phyloP scores from a whole-genome alignment of 2,329 filamentous ascomycete genomes.

The Fusarium continuum region DNA sequence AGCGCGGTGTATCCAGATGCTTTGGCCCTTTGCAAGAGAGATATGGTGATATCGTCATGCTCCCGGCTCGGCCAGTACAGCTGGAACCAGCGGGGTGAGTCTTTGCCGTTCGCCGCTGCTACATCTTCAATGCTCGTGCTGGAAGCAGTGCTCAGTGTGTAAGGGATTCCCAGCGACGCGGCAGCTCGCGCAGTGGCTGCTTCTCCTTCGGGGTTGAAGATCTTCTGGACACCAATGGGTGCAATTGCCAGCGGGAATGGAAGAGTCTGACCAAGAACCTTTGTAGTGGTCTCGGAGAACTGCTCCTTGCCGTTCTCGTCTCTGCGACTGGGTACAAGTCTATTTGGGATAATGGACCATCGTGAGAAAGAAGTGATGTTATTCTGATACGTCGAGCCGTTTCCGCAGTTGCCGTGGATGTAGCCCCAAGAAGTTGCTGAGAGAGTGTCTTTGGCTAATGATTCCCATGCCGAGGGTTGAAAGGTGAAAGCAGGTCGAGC shows the following conservation, averaged over 20 bases:
- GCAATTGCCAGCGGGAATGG: slow-evolving; percentile 20
- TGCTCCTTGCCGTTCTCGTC: slow-evolving; percentile 17
- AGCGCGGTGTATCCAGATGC: slow-evolving; percentile 5
- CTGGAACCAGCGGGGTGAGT: slow-evolving; percentile 16
- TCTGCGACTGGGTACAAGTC: slow-evolving; percentile 10
- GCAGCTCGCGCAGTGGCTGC: slow-evolving; percentile 3
- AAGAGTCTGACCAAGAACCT: slow-evolving; percentile 16
- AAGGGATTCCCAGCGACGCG: neutral
- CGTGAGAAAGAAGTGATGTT: slow-evolving; percentile 8
- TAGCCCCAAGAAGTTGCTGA: slow-evolving; percentile 30
- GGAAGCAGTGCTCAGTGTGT: slow-evolving; percentile 19
- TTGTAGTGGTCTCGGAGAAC: slow-evolving; percentile 17
- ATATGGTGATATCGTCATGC: slow-evolving; percentile 26
- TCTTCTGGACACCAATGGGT: slow-evolving; percentile 14
- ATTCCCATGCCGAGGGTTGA: slow-evolving; percentile 14
- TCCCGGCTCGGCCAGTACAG: slow-evolving; percentile 27
- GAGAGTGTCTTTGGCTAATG: slow-evolving; percentile 13
- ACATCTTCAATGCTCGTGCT: slow-evolving; percentile 29
- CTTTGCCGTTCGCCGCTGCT: slow-evolving; percentile 4
- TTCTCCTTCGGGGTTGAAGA: slow-evolving; percentile 25
- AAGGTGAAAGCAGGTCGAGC: slow-evolving; percentile 8
- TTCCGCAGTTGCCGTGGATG: slow-evolving; percentile 23
- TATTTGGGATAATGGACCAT: slow-evolving; percentile 14
- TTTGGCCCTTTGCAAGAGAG: slow-evolving; percentile 5
- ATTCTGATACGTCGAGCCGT: slow-evolving; percentile 19